phyloP scores from a whole-genome alignment of 2,329 filamentous ascomycete species.

The Claviceps capensis region DNA sequence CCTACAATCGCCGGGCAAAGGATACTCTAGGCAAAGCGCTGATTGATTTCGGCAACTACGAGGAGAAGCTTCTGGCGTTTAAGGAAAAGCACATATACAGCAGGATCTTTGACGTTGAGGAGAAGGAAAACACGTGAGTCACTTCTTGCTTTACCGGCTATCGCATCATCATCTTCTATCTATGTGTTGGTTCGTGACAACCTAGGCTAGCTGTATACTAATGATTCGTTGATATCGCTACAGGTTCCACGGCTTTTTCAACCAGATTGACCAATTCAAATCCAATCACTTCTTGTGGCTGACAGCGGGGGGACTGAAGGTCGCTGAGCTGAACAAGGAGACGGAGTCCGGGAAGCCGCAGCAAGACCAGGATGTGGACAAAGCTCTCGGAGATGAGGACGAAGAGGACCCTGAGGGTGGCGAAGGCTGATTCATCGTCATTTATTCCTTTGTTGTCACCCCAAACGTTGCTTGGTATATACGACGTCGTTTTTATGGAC shows the following conservation, averaged over 20 bases:
- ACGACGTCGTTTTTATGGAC: neutral
- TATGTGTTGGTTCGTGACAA: neutral
- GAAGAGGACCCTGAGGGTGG: constrained; percentile 35
- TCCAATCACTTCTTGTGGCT: constrained; percentile 62
- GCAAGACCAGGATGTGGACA: constrained; percentile 27
- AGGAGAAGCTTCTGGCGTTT: constrained; percentile 71
- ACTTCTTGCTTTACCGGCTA: neutral
- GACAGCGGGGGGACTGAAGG: constrained; percentile 53
- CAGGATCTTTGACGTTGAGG: constrained; percentile 80
- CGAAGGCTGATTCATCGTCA: constrained; percentile 17
- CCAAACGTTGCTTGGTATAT: too few species aligned
- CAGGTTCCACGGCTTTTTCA: constrained; percentile 66
- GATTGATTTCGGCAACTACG: constrained; percentile 67
- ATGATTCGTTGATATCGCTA: neutral
- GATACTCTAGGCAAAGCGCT: constrained; percentile 48
- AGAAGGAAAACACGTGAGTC: constrained; percentile 71
- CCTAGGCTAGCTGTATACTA: constrained; percentile 1
- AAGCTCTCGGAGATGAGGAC: constrained; percentile 38
- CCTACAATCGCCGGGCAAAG: constrained; percentile 65
- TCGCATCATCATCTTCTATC: neutral
- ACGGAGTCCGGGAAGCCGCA: constrained; percentile 23
- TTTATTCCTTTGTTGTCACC: too few species aligned
- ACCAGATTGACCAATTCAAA: constrained; percentile 63
- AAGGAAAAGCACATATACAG: constrained; percentile 88
- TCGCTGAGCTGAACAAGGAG: constrained; percentile 30